Evolutionary conservation across 495 filamentous ascomycete genomes (phyloP).

Genomic region (Astrothelium subdiscretum): DNA sequence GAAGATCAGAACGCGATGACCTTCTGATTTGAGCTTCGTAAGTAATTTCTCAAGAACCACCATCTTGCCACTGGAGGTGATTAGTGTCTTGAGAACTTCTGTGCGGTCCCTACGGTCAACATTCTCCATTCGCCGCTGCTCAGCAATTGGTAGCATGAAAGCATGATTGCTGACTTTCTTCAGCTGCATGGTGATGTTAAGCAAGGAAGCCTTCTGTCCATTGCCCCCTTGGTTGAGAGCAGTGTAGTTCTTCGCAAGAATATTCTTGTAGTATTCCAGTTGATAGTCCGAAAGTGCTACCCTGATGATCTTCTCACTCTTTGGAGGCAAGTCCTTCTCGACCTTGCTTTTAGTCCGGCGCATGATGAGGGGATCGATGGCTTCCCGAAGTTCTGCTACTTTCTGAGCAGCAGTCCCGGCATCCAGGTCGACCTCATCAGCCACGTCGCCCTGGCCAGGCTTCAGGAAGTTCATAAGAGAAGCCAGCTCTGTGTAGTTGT

Average conservation of each 20-base stretch:
- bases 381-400: constrained; percentile 55
- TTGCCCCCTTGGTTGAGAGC: constrained; percentile 80
- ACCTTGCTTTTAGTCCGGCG: constrained; percentile 96
- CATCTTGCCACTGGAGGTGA: constrained; percentile 98
- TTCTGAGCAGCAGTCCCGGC: constrained; percentile 58
- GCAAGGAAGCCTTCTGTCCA: constrained; percentile 82
- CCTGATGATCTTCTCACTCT: constrained; percentile 96
- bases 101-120: constrained; percentile 54
- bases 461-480: constrained; percentile 93
- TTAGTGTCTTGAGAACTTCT: constrained; percentile 77
- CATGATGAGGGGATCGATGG: constrained; percentile 82
- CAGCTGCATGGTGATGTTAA: constrained; percentile 99
- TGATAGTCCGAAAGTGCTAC: constrained; percentile 94
- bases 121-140: constrained; percentile 71
- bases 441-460: constrained; percentile 74
- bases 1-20: constrained; percentile 93
- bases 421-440: constrained; percentile 75
- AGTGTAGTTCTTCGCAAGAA: constrained; percentile 90
- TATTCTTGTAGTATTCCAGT: constrained; percentile 96
- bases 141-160: constrained; percentile 90
- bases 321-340: constrained; percentile 87
- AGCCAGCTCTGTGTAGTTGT: constrained; percentile 83
- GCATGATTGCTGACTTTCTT: constrained; percentile 99
- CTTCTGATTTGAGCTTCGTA: constrained; percentile 78
- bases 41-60: constrained; percentile 92